A percentile compares a stretch with the other conserved stretches of the same genome.
These are phyloP conservation scores for Olyra latifolia DNA, from an alignment of 176 grass and related monocot species.

Conservation along the genomic window DNA sequence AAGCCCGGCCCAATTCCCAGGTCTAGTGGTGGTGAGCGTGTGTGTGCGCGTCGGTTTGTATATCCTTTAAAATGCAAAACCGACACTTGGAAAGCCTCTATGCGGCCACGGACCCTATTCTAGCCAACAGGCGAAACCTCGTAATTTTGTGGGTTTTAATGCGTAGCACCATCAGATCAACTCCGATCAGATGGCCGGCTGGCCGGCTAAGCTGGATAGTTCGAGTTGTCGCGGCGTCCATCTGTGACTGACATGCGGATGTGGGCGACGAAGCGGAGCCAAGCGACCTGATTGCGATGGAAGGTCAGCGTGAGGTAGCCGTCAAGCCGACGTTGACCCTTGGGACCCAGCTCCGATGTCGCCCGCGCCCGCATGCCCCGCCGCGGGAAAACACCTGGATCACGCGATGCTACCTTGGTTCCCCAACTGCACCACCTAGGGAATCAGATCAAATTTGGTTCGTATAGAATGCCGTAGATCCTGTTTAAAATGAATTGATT, in stretches of 20 bases:
- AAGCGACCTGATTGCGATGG: not conserved
- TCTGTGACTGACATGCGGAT: not conserved
- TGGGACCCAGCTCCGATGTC: not conserved
- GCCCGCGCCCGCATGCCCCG: not conserved
- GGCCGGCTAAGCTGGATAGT: not conserved
- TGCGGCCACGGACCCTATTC: no score
- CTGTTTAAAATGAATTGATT: no score
- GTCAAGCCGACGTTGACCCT: slow-evolving; percentile 4
- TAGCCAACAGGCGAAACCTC: no score
- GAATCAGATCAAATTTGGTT: no score
- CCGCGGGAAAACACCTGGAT: not conserved
- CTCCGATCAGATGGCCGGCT: not conserved
- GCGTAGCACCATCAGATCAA: not conserved
- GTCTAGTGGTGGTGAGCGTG: no score
- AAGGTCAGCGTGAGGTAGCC: slow-evolving; percentile 4
- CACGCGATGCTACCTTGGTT: no score
- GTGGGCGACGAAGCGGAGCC: not conserved
- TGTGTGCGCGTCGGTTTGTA: no score
- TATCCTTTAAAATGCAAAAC: no score
- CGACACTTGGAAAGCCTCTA: no score
- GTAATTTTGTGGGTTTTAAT: not conserved
- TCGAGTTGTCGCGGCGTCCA: not conserved
- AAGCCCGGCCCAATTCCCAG: no score
- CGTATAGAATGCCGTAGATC: no score
- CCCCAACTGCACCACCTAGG: no score